Base-by-base conservation (phyloP, 2,329 filamentous ascomycete genomes). In the Aspergillus spinulosporus region DNA sequence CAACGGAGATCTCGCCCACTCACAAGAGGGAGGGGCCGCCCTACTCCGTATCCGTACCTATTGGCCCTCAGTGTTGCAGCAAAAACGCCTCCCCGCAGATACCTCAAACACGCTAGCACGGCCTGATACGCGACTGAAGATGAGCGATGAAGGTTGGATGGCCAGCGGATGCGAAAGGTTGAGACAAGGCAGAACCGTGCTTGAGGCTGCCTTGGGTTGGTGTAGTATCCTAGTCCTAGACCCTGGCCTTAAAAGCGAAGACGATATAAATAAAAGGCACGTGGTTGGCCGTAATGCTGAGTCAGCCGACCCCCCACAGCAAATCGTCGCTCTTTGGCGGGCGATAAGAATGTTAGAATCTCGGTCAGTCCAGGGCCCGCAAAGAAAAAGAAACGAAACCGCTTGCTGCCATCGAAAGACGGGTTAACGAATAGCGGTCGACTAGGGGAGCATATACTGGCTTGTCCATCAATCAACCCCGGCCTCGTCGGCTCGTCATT, bases 211-310 rank as follows among this genome's bases (percentile, higher is more conserved):
- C 28, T 45, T 26, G 43, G 28, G 43, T 45, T 31, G 43, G 31
- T 29, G 12, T 28, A 21, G 31, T 37, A 4, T 9, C 28, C 12
- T 14, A n/a, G 34, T 34, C 26, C n/a, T 7, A 34, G 21, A 31
- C 40, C 45, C 49, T 46, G 32, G 36, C 26, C 12, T 28, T 28
- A 21, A 21, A 21, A 21, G 26, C 26, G 26, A 28, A 28, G 26
- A 28, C 48, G 48, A 55, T 58, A 60, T 58, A 60, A 62, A 60
- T 60, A 60, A 56, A 34, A 14, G 29, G 53, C 60, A 60, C 58
- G 60, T 62, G 60, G 51, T 62, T 59, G 58, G 58, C 15, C 40
- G 36, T 31, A 45, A 2, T n/a, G 54, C 44, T 61, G 59, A 61
- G 26, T 61, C 59, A 61, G 47, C 59, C 15, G 32, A 12, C 54